Base-by-base conservation (phyloP, 257 asterid genomes). In the Gentiana straminea region DNA sequence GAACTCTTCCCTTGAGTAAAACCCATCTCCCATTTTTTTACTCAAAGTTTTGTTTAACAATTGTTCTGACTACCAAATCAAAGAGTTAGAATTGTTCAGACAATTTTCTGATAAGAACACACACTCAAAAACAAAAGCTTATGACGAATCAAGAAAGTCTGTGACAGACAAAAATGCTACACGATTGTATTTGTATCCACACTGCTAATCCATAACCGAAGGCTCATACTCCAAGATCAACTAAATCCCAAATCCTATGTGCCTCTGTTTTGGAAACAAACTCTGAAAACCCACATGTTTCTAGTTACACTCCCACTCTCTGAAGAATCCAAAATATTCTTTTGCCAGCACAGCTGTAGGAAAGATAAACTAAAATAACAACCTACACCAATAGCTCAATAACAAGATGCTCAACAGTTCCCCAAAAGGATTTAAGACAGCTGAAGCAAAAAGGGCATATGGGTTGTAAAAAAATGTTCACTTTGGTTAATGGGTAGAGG, bases 1-100 rank as follows among this genome's bases (percentile, higher is more conserved):
- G 68, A 89, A 62, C 73, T 81, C 97, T 54, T 66, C 75, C 6
- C 61, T 85, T 5, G 86, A 56, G 71, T 81, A 76, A 63, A 79
- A 89, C 64, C 81, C 89, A 54, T 80, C 83, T 77, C 89, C 95
- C 95, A 83, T 89, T 66, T 63, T 61, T 61, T 54, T 53, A 61
- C 64, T 51, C 71, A 48, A 65, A 57, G 59, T 11, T 35, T 35
- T 53, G 46, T 60, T 33, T 50, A 8, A 62, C 65, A 70, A 45
- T 54, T 53, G 66, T 62, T 68, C 73, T 64, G 34, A 61, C 64
- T 61, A 47, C 46, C 56, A 67, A 74, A 48, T 33, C 13, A 12
- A 47, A 64, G 32, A 57, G 51, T 60, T n/a, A 64, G 24, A 73
- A 56, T 63, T 61, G 52, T 69, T 32, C 55, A 2, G 51, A 5